Conservation (phyloP, 2,329 filamentous ascomycete genomes). For the Pseudocercospora fijiensis region DNA sequence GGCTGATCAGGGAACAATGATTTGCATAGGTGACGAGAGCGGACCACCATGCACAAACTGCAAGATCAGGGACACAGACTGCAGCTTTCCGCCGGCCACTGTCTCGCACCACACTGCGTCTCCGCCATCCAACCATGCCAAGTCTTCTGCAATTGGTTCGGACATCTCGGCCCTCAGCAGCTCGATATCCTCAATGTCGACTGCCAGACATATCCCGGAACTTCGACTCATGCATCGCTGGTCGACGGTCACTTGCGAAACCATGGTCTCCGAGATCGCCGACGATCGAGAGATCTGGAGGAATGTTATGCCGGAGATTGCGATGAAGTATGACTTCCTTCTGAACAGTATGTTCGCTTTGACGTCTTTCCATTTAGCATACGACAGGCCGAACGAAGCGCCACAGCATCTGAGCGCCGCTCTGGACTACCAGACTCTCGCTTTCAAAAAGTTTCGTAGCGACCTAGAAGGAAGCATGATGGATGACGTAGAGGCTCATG, state of each 20-base stretch:
- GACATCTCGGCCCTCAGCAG: slow-evolving; percentile 2
- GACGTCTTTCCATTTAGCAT: slow-evolving; percentile 21
- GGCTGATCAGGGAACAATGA: background rate
- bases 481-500: slow-evolving; percentile 16
- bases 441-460: slow-evolving; percentile 16
- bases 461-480: slow-evolving; percentile 1
- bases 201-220: slow-evolving; percentile 11
- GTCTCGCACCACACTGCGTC: background rate
- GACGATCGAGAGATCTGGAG: slow-evolving; percentile 18
- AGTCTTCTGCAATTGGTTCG: slow-evolving; percentile 7
- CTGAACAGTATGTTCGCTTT: slow-evolving; percentile 20
- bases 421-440: slow-evolving; percentile 18
- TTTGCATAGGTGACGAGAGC: slow-evolving; percentile 12
- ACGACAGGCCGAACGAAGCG: slow-evolving; percentile 12
- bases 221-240: slow-evolving; percentile 26
- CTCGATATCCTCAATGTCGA: slow-evolving; percentile 1
- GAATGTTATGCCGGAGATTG: slow-evolving; percentile 10
- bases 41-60: slow-evolving; percentile 20
- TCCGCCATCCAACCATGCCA: background rate
- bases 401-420: slow-evolving; percentile 15
- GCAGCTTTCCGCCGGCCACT: slow-evolving; percentile 10
- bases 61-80: slow-evolving; percentile 14
- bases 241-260: slow-evolving; percentile 20
- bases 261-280: slow-evolving; percentile 15
- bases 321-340: slow-evolving; percentile 21